phyloP scores from a whole-genome alignment of 1,284 basidiomycete species.

The Ustilago vetiveriae region DNA sequence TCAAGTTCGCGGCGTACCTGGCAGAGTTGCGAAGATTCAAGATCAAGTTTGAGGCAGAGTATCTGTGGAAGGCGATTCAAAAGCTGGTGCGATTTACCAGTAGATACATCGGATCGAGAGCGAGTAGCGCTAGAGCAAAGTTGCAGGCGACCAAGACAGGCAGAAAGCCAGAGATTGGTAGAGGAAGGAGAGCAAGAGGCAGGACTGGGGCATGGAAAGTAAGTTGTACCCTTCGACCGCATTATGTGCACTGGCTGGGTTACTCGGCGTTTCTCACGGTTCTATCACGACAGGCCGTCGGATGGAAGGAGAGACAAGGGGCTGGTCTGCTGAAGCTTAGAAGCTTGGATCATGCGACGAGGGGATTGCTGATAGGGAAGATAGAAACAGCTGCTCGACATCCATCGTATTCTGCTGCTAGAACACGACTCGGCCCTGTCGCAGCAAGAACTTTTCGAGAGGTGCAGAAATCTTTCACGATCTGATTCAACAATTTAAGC shows the following conservation, averaged over 20 bases:
- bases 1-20: conserved; percentile 85
- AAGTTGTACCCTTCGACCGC: conserved; percentile 23
- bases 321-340: no score
- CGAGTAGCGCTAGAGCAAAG: conserved; percentile 15
- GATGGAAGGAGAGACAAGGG: background rate
- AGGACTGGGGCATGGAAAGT: conserved; percentile 20
- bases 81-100: conserved; percentile 33
- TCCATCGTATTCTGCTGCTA: background rate
- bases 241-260: conserved; percentile 48
- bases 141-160: background rate
- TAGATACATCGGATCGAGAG: conserved; percentile 26
- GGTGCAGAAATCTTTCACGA: conserved; percentile 14
- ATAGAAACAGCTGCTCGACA: conserved; percentile 4
- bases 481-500: no score
- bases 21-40: conserved; percentile 72
- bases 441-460: conserved; percentile 10
- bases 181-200: background rate
- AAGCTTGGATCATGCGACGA: conserved; percentile 6
- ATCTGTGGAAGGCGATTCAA: conserved; percentile 20
- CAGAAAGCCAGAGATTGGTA: background rate
- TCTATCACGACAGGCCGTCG: background rate
- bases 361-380: conserved; percentile 12
- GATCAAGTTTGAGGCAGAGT: conserved; percentile 10
- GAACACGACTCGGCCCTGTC: conserved; percentile 6
- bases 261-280: conserved; percentile 36